These are phyloP conservation scores for Toxicodendron radicans DNA, from an alignment of 345 rosid genomes.

Conservation along the genomic window DNA sequence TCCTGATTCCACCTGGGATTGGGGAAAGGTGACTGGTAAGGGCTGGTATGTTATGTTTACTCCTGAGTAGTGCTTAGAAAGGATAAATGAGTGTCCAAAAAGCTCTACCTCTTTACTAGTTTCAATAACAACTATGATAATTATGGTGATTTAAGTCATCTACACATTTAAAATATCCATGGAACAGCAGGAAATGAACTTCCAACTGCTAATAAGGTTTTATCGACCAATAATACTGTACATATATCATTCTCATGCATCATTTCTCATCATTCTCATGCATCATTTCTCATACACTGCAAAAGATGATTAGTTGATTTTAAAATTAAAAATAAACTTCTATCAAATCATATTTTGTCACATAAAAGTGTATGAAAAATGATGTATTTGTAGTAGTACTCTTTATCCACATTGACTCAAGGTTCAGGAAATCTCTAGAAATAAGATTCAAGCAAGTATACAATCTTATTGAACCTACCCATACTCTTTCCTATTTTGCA, in stretches of 20 bases:
- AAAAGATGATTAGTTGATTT: too few relatives aligned
- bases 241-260: too few relatives aligned
- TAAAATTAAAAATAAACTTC: too few relatives aligned
- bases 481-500: constrained; percentile 28
- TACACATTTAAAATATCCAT: neutral
- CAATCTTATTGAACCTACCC: neutral
- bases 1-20: neutral
- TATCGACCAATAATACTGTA: too few relatives aligned
- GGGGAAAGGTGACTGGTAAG: neutral
- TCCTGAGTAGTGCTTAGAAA: neutral
- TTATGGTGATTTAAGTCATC: neutral
- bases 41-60: neutral
- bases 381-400: too few relatives aligned
- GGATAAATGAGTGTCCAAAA: neutral
- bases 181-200: neutral
- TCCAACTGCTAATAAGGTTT: neutral
- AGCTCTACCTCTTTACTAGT: neutral
- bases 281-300: too few relatives aligned
- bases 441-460: neutral
- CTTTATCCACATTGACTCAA: neutral
- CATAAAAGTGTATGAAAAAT: too few relatives aligned
- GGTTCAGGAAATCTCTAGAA: neutral
- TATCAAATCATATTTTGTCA: too few relatives aligned
- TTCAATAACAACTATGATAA: neutral
- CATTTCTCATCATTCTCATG: too few relatives aligned